Conservation (phyloP, 2,329 filamentous ascomycete species). For the Monosporascus sp. region DNA sequence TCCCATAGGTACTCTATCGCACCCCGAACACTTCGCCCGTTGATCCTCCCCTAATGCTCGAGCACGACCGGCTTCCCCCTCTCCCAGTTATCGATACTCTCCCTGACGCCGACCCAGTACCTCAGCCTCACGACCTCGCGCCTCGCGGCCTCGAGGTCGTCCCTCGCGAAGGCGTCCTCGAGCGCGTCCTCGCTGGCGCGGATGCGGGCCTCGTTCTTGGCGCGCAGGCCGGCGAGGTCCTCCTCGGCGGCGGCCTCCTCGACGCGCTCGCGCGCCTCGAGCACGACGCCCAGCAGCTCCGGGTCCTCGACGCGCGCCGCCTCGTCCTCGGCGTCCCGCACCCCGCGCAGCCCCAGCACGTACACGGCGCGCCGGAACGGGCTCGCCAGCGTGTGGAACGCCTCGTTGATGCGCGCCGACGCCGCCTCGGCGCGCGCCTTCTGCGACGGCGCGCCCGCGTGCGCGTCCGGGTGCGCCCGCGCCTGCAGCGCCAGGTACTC, state of each 20-base stretch:
- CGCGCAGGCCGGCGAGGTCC: slow-evolving; percentile 54
- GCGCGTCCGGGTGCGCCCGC: slow-evolving; percentile 67
- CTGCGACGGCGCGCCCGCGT: slow-evolving; percentile 48
- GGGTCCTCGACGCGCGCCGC: slow-evolving; percentile 61
- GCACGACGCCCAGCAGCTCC: slow-evolving; percentile 69
- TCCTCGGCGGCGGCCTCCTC: slow-evolving; percentile 65
- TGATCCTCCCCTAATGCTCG: slow-evolving; percentile 36
- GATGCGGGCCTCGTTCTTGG: slow-evolving; percentile 65
- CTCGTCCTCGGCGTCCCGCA: slow-evolving; percentile 78
- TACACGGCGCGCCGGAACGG: slow-evolving; percentile 87
- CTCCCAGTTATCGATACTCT: slow-evolving; percentile 81
- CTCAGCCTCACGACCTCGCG: slow-evolving; percentile 70
- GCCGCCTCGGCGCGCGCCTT: slow-evolving; percentile 64
- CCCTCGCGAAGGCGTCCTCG: slow-evolving; percentile 58
- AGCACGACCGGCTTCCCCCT: slow-evolving; percentile 58
- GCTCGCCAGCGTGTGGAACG: slow-evolving; percentile 76
- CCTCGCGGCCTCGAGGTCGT: slow-evolving; percentile 62
- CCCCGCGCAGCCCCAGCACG: slow-evolving; percentile 63
- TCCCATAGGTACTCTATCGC: neutral
- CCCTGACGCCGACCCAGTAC: slow-evolving; percentile 87
- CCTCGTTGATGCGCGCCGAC: slow-evolving; percentile 84
- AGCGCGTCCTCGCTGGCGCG: slow-evolving; percentile 56
- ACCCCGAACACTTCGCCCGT: neutral
- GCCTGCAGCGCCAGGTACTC: slow-evolving; percentile 87
- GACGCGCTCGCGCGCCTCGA: slow-evolving; percentile 74